Evolutionary conservation across 2,329 filamentous ascomycete genomes (phyloP), one percentile per base, ranked within the genome.

Genomic region (Cercospora citrullina): DNA sequence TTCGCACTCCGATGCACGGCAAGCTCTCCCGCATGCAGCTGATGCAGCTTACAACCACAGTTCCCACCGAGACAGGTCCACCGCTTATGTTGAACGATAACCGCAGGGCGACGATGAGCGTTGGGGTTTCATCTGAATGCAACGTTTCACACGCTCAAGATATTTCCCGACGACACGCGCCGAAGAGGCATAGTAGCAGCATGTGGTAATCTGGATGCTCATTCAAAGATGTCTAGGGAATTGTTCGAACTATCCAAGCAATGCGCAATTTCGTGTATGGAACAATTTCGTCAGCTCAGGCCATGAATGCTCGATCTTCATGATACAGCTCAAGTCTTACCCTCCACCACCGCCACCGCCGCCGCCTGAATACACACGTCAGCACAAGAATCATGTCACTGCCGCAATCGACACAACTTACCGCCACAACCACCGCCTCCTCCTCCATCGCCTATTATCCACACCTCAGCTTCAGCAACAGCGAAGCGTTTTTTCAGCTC

Each of bases 11-110:
- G 53, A 30, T 58, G 53, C 53, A 31, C 53, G n/a, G 21, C 26
- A 16, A 58, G 53, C 53, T 31, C 53, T 58, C 53, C 21, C 26
- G 53, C 53, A 58, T 58, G 30, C 26, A 58, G 53, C 53, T 58
- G 10, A 3, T 58, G 30, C 26, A 58, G 53, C 53, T 58, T 18
- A 4, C 23, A 58, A 31, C 53, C 53, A 18, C 12, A 12, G 5
- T 30, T 30, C 23, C 53, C 26, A 9, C 16, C 28, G 45, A 51
- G 45, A 51, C 45, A 51, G 2, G 10, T 26, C 45, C 1, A 26
- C 45, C 45, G 45, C 45, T 23, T 26, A n/a, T 42, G 36, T n/a
- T n/a, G 36, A n/a, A 42, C 36, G 36, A 42, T 42, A 42, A 42
- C 2, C 1, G 16, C 36, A n/a, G 36, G 36, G 6, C 3, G 16